These are phyloP conservation scores for Neurospora sp. DNA, from an alignment of 495 filamentous ascomycete species.

Conservation along the genomic window DNA sequence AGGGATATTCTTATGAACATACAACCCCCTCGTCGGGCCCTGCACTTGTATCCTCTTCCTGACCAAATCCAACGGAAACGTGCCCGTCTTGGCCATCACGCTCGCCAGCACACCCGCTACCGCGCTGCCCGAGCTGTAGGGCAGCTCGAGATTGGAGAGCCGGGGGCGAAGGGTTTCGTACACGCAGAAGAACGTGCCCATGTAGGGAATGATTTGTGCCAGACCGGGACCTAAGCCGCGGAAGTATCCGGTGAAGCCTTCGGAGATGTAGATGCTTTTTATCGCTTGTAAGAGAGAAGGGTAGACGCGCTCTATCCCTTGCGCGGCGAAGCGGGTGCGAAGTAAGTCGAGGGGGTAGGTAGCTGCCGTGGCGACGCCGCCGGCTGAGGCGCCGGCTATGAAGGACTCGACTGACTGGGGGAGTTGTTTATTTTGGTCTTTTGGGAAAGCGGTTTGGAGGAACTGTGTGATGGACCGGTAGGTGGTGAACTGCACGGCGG, in stretches of 20 bases:
- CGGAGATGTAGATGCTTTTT: slow-evolving; percentile 58
- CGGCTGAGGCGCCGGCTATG: slow-evolving; percentile 69
- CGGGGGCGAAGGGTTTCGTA: slow-evolving; percentile 64
- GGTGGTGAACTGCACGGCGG: slow-evolving; percentile 79
- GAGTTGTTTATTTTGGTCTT: slow-evolving; percentile 25
- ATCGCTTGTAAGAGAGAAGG: slow-evolving; percentile 55
- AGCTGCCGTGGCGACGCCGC: slow-evolving; percentile 65
- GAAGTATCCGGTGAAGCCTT: slow-evolving; percentile 75
- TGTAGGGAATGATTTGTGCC: slow-evolving; percentile 84
- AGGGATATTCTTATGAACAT: slow-evolving; percentile 83
- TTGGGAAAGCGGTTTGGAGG: slow-evolving; percentile 35
- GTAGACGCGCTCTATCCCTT: slow-evolving; percentile 80
- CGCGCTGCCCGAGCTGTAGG: slow-evolving; percentile 71
- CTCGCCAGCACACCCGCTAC: slow-evolving; percentile 69
- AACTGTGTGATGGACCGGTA: slow-evolving; percentile 63
- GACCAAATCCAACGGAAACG: slow-evolving; percentile 91
- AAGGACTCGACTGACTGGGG: slow-evolving; percentile 56
- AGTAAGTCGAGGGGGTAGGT: slow-evolving; percentile 94
- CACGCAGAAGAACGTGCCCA: slow-evolving; percentile 88
- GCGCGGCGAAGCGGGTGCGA: slow-evolving; percentile 89
- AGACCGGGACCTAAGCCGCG: slow-evolving; percentile 72
- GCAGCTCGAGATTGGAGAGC: slow-evolving; percentile 45
- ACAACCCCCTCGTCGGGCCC: slow-evolving; percentile 67
- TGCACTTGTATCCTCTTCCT: slow-evolving; percentile 92
- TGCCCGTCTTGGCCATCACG: slow-evolving; percentile 72